Base-by-base conservation (phyloP, 2,329 filamentous ascomycete genomes). In the Dryadomyces quercivorus region DNA sequence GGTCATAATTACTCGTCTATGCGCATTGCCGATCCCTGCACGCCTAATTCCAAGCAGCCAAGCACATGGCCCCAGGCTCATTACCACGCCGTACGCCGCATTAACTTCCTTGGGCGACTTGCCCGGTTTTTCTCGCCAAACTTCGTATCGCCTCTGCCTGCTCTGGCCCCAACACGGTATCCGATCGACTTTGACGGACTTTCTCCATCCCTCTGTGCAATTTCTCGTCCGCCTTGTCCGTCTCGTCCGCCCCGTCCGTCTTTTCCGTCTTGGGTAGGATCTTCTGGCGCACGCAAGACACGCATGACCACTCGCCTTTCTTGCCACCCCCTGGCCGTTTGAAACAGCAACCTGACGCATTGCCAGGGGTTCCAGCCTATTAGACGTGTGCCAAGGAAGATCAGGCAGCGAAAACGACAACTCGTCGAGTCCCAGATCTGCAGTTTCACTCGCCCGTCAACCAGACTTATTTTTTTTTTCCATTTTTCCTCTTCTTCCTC, bases 321-420 rank as follows among this genome's bases (percentile, higher is more conserved):
- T 13, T 20, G 18, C 34, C 20, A 13, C 36, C 20, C 50, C 50
- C 48, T 21, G 50, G 50, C 16, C 21, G n/a, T 56, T 65, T 71
- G 69, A 70, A 71, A 71, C 69, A 58, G 51, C 59, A 40, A 8
- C 36, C 64, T 69, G 68, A 69, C 64, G 67, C 68, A 68, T 60
- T 57, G 57, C 60, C 63, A 62, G 63, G 63, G 63, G 44, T 49
- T 57, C 55, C 26, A 52, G 46, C 52, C 26, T 6, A 13, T 16
- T 40, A 18, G 34, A 42, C 20, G 34, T 16, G 12, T 9, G 34
- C 26, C 16, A 45, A 22, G 2, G 21, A 12, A 22, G 51, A 20
- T 26, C 43, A 46, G 22, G 18, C 2, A n/a, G 12, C 51, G 15
- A 20, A 21, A 40, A n/a, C n/a, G 31, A 31, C 8, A 21, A 16